A percentile compares a stretch with the other conserved stretches of the same genome.
phyloP scores from a whole-genome alignment of 345 rosid genomes.

The Triadica sebifera region DNA sequence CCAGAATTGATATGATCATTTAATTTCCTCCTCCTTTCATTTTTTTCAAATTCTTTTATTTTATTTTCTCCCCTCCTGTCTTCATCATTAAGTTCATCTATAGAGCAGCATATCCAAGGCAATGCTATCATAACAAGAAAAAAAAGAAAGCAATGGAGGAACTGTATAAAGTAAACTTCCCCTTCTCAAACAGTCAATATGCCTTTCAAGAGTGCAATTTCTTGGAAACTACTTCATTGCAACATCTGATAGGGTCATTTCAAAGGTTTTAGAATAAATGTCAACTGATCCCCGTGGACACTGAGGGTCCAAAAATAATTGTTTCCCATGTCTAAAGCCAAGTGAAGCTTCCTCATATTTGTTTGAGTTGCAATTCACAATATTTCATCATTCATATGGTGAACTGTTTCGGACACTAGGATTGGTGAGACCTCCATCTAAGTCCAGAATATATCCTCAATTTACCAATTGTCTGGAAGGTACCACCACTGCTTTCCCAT shows the following conservation, averaged over 20 bases:
- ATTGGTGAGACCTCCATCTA: neutral
- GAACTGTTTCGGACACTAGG: neutral
- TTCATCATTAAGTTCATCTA: neutral
- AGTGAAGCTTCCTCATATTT: slow-evolving; percentile 14
- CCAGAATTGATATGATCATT: neutral
- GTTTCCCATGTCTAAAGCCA: neutral
- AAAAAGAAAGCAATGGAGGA: neutral
- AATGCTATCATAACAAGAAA: neutral
- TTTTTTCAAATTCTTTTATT: neutral
- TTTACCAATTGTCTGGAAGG: slow-evolving; percentile 7
- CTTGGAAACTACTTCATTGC: slow-evolving; percentile 22
- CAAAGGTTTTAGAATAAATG: slow-evolving; percentile 1
- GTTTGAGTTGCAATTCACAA: neutral
- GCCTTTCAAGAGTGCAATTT: slow-evolving; percentile 10
- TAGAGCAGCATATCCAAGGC: neutral
- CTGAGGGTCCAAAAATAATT: neutral
- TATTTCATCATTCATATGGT: neutral
- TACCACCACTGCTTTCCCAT: neutral
- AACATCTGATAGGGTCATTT: slow-evolving; percentile 11
- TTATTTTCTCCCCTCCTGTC: neutral
- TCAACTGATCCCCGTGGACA: neutral
- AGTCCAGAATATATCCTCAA: neutral
- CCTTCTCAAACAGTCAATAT: neutral
- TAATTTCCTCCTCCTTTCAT: neutral
- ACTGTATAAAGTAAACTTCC: neutral